Conservation (phyloP, 1,284 basidiomycete species). For the Ustilago shanxiensis region DNA sequence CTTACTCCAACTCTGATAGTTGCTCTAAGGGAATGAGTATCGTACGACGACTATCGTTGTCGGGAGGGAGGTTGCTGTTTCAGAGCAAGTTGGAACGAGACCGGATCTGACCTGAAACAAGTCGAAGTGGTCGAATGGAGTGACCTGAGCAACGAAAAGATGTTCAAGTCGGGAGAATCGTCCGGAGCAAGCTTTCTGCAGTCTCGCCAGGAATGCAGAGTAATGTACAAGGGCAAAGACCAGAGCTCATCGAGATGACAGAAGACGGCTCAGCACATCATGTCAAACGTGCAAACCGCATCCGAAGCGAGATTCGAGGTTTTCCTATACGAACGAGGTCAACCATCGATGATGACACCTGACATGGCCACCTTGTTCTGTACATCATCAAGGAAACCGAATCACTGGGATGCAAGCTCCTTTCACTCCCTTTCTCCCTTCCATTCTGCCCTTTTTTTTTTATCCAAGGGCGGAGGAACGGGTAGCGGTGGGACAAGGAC, state of each 20-base stretch:
- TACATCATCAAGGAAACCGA: background rate
- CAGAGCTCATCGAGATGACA: background rate
- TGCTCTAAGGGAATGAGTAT: background rate
- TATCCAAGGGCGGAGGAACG: background rate
- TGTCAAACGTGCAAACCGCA: background rate
- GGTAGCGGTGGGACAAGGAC: background rate
- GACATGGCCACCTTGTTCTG: background rate
- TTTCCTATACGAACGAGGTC: background rate
- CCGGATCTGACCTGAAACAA: background rate
- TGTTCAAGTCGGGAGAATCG: background rate
- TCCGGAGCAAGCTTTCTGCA: background rate
- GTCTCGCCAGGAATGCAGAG: background rate
- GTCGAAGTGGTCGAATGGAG: background rate
- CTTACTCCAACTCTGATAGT: background rate
- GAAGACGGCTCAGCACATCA: background rate
- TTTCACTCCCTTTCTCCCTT: background rate
- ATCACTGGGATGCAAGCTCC: slow-evolving; percentile 6
- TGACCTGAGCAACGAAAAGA: background rate
- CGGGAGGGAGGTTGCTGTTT: background rate
- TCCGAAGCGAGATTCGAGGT: background rate
- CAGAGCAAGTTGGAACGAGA: background rate
- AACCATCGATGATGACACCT: slow-evolving; percentile 25
- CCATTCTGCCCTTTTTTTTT: too few relatives aligned
- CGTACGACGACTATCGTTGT: too few relatives aligned
- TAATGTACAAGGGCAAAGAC: slow-evolving; percentile 1